Base-by-base conservation (phyloP, 352 stramenopile genomes). In the Phytophthora chlamydospora region DNA sequence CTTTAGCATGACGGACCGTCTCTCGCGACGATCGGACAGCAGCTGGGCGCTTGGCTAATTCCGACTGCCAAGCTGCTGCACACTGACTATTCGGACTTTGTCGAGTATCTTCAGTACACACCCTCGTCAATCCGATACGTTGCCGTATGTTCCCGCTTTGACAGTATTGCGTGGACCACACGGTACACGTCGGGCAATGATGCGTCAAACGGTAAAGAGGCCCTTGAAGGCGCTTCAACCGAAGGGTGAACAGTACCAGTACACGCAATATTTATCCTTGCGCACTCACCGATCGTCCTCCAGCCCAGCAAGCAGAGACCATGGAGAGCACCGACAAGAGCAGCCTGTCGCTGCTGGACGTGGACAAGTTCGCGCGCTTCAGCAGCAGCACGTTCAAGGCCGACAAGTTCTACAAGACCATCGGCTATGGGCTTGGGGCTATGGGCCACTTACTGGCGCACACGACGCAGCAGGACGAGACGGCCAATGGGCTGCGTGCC, bases 331-430 rank as follows among this genome's bases (percentile, higher is more conserved):
- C 21, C 16, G 40, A 65, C 41, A 71, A 76, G 40, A 60, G 4
- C 7, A 31, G 60, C 11, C 36, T 52, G 57, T 17, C 53, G 27
- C 36, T 76, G 38, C 73, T 91, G 58, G 71, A 90, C 49, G 68
- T 91, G 38, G 82, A 87, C 52, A 93, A 93, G 71, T 83, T 92
- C 33, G 75, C 76, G 21, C 69, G 72, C 42, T 91, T 80, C 70
- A 85, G 67, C 57, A 73, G 80, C 68, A 67, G 53, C 54, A 89
- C 78, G 47, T 66, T 83, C 64, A 70, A 72, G 55, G 76, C 83
- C 16, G 85, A 95, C 73, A 95, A 95, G 70, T 75, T 91, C 57
- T 88, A 86, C 75, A 95, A 95, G 70, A 90, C 82, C 44, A 83
- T 95, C 58, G 78, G 81, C 48, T 95, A 91, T 58, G 80, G 81